phyloP scores from a whole-genome alignment of 2,329 filamentous ascomycete species.

The Westerdykella ornata region DNA sequence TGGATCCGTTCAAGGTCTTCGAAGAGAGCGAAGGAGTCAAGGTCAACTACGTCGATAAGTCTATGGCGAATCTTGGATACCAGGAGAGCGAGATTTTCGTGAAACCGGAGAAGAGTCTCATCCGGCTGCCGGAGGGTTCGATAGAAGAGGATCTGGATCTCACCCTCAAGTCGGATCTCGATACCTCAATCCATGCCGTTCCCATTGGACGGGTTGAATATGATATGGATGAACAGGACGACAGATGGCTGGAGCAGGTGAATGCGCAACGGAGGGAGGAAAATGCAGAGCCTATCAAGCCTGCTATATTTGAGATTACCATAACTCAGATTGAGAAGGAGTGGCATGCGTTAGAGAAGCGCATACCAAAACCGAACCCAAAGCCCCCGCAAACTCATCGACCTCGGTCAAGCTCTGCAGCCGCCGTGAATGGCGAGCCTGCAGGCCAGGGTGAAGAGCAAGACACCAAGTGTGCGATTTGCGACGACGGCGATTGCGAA shows the following conservation, averaged over 20 bases:
- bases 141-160: conserved; percentile 59
- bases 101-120: conserved; percentile 65
- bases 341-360: conserved; percentile 92
- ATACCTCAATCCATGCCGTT: conserved; percentile 47
- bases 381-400: conserved; percentile 93
- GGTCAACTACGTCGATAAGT: conserved; percentile 87
- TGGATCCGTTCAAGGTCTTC: conserved; percentile 71
- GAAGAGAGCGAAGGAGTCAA: conserved; percentile 82
- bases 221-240: conserved; percentile 99
- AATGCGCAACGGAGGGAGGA: conserved; percentile 70
- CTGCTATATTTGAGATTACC: conserved; percentile 92
- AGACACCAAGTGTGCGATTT: conserved; percentile 95
- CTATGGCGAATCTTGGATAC: conserved; percentile 93
- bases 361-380: conserved; percentile 93
- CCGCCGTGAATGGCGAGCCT: conserved; percentile 89
- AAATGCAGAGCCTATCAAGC: conserved; percentile 75
- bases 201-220: conserved; percentile 81
- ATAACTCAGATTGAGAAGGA: conserved; percentile 99
- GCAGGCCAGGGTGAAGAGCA: conserved; percentile 78
- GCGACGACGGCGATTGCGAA: conserved; percentile 98
- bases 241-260: conserved; percentile 84
- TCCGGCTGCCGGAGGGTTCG: conserved; percentile 55
- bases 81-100: conserved; percentile 89
- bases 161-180: conserved; percentile 53
- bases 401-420: conserved; percentile 86